These are phyloP conservation scores for Solanum arcanum DNA, from an alignment of 257 asterid species.

Conservation along the genomic window DNA sequence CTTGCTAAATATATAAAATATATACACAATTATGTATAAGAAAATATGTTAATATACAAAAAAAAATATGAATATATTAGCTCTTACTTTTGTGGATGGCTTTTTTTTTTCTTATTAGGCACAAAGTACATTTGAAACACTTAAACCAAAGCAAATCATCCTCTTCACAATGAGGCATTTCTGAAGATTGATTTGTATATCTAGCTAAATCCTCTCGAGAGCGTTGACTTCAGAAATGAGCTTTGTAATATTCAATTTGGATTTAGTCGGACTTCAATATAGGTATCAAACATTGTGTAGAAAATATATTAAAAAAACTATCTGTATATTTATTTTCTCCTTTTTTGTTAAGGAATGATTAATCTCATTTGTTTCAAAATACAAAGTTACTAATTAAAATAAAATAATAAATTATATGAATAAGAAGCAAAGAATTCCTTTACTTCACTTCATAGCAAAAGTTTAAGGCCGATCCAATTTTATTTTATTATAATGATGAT, in stretches of 20 bases:
- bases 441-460: neutral
- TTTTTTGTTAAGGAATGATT: too few relatives aligned
- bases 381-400: too few relatives aligned
- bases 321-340: too few relatives aligned
- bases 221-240: neutral
- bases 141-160: neutral
- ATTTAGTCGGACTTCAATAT: too few relatives aligned
- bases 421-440: too few relatives aligned
- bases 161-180: neutral
- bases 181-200: neutral
- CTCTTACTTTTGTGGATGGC: neutral
- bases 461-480: neutral
- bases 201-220: neutral
- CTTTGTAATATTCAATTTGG: too few relatives aligned
- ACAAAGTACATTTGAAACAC: neutral
- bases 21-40: neutral
- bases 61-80: neutral
- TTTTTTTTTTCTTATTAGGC: neutral
- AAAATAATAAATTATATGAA: too few relatives aligned
- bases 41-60: neutral
- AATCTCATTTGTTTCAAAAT: too few relatives aligned
- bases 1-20: neutral
- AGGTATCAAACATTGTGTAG: too few relatives aligned
- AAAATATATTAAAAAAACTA: too few relatives aligned
- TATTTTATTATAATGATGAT: too few relatives aligned